phyloP scores from a whole-genome alignment of 2,329 filamentous ascomycete species.

The Cladophialophora exuberans region DNA sequence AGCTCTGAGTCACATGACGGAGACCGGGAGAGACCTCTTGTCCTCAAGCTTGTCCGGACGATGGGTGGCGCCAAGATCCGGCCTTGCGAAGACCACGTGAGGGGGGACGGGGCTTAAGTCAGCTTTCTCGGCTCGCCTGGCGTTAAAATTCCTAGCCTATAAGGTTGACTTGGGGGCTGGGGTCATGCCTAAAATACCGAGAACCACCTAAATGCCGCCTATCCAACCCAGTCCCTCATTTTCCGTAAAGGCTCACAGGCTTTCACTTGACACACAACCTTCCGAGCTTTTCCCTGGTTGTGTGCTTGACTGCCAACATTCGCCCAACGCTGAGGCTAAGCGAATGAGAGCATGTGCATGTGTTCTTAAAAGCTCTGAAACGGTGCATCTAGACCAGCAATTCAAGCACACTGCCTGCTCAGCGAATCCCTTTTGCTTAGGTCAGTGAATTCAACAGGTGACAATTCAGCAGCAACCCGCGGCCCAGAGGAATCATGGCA shows the following conservation, averaged over 20 bases:
- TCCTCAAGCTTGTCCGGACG: no score
- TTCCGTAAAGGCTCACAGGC: background rate
- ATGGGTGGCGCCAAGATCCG: no score
- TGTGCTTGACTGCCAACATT: background rate
- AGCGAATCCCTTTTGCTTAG: constrained; percentile 3
- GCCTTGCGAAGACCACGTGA: no score
- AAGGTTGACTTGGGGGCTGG: no score
- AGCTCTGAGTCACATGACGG: no score
- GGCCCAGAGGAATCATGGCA: no score
- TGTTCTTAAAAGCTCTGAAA: background rate
- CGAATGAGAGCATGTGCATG: constrained; percentile 8
- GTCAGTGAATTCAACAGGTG: background rate
- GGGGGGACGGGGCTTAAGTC: no score
- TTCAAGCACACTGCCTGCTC: constrained; percentile 11
- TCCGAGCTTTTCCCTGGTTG: constrained; percentile 11
- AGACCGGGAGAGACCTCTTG: no score
- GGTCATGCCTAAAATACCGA: no score
- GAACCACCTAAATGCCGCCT: background rate
- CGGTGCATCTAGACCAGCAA: constrained; percentile 4
- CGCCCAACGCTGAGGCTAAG: background rate
- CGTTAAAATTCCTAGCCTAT: no score
- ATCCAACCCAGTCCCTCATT: background rate
- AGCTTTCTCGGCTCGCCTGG: no score
- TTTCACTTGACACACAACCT: no score
- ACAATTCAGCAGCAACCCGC: background rate